phyloP scores from a whole-genome alignment of 768 basidiomycete genomes.

The Stropharia rugosoannulata region DNA sequence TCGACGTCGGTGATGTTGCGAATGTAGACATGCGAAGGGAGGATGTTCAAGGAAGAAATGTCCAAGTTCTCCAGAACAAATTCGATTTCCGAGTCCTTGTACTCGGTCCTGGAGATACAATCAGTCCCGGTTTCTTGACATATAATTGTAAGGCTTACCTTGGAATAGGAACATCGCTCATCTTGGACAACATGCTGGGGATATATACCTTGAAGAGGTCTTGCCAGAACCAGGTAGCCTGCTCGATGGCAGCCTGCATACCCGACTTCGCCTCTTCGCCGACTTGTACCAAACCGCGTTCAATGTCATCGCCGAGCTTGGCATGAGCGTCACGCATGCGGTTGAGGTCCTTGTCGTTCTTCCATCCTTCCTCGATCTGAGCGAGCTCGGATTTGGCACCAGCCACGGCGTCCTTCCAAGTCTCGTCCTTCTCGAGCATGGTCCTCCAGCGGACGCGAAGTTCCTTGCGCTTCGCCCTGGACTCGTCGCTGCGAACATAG shows the following conservation, averaged over 20 bases:
- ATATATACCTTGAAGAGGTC: conserved; percentile 81
- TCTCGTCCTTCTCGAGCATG: conserved; percentile 44
- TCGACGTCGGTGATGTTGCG: conserved; percentile 63
- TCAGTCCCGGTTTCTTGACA: background rate
- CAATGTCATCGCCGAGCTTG: conserved; percentile 48
- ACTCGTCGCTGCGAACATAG: conserved; percentile 53
- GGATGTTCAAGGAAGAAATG: conserved; percentile 61
- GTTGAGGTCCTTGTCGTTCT: conserved; percentile 48
- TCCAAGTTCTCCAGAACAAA: conserved; percentile 77
- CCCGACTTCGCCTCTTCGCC: conserved; percentile 32
- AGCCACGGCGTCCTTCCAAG: conserved; percentile 54
- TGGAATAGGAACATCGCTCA: conserved; percentile 70
- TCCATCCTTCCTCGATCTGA: conserved; percentile 44
- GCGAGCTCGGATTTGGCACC: conserved; percentile 42
- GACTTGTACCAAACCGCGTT: conserved; percentile 35
- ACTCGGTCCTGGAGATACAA: conserved; percentile 55
- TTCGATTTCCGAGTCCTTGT: conserved; percentile 64
- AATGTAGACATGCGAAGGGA: conserved; percentile 70
- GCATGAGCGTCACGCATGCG: conserved; percentile 46
- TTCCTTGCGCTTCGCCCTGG: conserved; percentile 36
- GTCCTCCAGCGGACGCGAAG: conserved; percentile 51
- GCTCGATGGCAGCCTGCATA: conserved; percentile 54
- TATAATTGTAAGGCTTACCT: conserved; percentile 36
- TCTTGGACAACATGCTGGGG: conserved; percentile 49
- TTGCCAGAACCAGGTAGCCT: conserved; percentile 76